Base-by-base conservation (phyloP, 306 rosid species). In the Senna siamea region DNA sequence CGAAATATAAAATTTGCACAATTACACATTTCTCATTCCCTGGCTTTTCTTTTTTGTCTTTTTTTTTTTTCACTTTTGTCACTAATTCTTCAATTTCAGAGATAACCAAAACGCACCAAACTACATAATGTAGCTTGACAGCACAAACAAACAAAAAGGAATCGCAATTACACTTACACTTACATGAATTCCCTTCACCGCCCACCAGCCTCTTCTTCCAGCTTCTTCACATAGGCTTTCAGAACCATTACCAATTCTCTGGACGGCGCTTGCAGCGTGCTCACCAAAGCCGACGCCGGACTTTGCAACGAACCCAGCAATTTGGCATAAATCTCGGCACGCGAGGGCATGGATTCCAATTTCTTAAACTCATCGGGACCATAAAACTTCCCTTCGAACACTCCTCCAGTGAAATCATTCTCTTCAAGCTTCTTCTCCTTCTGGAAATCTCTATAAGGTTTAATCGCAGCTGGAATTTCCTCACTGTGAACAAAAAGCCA, bases 401-500 rank as follows among this genome's bases (percentile, higher is more conserved):
- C 98, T 0, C 84, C 98, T 8, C 97, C 98, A 4, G 84, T 83
- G 81, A 94, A 94, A 70, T 94, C 95, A 13, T 89, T 94, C 23
- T 80, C 90, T 40, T 89, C 95, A 11, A 94, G 91, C 85, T 89
- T 94, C 80, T 73, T 78, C 85, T 91, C 97, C 83, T 83, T 91
- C 88, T 94, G 98, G 64, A 91, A 94, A 2, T 84, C 87, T 74
- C 98, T 74, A 28, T 87, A 91, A 5, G 98, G 98, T 22, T 94
- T 94, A 44, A 94, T 74, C 1, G 98, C 95, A 0, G 91, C 57
- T 0, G 97, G 98, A 13, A 94, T 91, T 69, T 94, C 98, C 79
- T 94, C 97, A 3, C 88, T 78, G 76, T 91, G 98, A n/a, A 94
- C 93, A 30, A 94, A 94, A 17, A 94, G 81, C 98, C 98, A 93